phyloP scores from a whole-genome alignment of 306 rosid genomes.

The Hippophae rhamnoides region DNA sequence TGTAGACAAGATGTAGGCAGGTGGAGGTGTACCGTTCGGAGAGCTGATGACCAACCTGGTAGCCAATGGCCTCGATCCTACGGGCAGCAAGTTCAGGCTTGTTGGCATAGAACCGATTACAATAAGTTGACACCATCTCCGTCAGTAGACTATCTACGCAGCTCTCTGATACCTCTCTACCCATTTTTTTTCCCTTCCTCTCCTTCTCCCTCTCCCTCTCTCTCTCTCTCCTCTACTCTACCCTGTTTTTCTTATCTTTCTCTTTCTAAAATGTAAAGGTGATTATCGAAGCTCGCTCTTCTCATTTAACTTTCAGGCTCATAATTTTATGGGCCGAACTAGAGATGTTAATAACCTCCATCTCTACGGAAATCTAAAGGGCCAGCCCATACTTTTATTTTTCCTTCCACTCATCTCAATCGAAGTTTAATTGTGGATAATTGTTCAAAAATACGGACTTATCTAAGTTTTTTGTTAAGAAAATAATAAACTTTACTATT shows the following conservation, averaged over 20 bases:
- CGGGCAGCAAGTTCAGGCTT: slow-evolving; percentile 96
- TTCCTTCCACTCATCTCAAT: too few species aligned
- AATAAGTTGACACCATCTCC: slow-evolving; percentile 81
- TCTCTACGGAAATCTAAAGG: too few species aligned
- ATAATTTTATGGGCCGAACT: too few species aligned
- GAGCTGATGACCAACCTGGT: slow-evolving; percentile 96
- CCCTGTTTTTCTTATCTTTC: not conserved
- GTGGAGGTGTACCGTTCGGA: slow-evolving; percentile 64
- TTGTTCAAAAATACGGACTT: too few species aligned
- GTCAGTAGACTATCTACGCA: slow-evolving; percentile 78
- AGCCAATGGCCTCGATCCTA: slow-evolving; percentile 91
- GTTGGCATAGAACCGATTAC: slow-evolving; percentile 75
- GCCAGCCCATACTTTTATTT: too few species aligned
- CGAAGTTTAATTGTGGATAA: too few species aligned
- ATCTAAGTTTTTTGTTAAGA: too few species aligned
- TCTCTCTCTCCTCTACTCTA: not conserved
- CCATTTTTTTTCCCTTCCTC: slow-evolving; percentile 37
- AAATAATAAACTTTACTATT: too few species aligned
- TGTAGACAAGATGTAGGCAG: slow-evolving; percentile 5
- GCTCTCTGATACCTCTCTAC: slow-evolving; percentile 82
- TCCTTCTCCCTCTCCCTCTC: slow-evolving; percentile 11
- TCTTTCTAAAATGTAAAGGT: not conserved
- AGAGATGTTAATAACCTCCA: too few species aligned
- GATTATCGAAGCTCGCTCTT: too few species aligned
- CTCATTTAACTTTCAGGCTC: too few species aligned